These are phyloP conservation scores for Vitis rotundifolia DNA, from an alignment of 164 flowering plant species.

Conservation along the genomic window DNA sequence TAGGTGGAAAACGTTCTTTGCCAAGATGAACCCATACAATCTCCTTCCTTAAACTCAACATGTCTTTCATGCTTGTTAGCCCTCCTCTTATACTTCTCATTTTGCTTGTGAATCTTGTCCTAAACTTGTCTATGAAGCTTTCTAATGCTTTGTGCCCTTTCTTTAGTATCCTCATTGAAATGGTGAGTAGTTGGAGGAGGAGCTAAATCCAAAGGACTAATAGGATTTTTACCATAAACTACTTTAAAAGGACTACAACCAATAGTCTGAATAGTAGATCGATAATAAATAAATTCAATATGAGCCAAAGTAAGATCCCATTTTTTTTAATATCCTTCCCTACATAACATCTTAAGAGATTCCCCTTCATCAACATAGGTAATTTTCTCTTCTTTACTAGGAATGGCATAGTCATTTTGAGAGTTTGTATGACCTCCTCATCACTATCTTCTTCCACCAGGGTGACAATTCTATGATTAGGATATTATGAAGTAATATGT, in stretches of 20 bases:
- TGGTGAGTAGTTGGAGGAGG: background rate
- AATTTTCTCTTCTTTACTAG: too few relatives aligned
- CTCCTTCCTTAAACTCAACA: slow-evolving; percentile 11
- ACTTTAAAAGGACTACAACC: too few relatives aligned
- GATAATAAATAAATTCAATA: too few relatives aligned
- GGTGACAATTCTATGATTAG: background rate
- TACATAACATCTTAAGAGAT: too few relatives aligned
- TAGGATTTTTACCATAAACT: slow-evolving; percentile 6
- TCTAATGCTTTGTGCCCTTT: background rate
- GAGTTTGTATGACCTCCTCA: background rate
- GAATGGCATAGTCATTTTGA: too few relatives aligned
- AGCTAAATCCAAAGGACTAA: slow-evolving; percentile 12
- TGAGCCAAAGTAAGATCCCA: too few relatives aligned
- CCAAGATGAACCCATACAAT: slow-evolving; percentile 25
- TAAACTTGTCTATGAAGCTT: slow-evolving; percentile 8
- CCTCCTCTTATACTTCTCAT: background rate
- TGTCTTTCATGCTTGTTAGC: slow-evolving; percentile 2
- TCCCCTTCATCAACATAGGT: too few relatives aligned
- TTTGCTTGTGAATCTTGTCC: background rate
- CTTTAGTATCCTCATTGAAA: slow-evolving; percentile 11
- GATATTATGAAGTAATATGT: slow-evolving; percentile 4
- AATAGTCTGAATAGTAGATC: too few relatives aligned
- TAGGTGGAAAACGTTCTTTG: slow-evolving; percentile 17
- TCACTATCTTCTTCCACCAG: background rate
- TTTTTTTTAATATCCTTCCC: too few relatives aligned